Percentiles rank a stretch among this genome's conserved stretches.
Conservation (phyloP, 148 eudicot species). For the Fagopyrum esculentum region DNA sequence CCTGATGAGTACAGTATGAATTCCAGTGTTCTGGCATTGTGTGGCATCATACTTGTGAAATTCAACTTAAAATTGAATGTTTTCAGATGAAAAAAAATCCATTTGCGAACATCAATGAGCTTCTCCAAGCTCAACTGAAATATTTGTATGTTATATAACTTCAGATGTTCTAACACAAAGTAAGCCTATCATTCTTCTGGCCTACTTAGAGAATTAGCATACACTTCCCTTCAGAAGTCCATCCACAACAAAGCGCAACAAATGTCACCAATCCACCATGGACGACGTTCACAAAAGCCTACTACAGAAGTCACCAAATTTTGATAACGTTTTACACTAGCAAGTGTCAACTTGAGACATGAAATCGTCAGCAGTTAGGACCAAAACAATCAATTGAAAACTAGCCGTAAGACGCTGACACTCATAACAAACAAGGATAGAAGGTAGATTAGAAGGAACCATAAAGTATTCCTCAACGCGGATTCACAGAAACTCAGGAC, state of each 20-base stretch:
- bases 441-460: neutral
- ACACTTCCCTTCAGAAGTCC: neutral
- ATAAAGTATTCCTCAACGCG: neutral
- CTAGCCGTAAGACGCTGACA: neutral
- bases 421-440: neutral
- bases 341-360: neutral
- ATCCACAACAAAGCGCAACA: neutral
- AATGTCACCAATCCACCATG: neutral
- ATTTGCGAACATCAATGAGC: neutral
- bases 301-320: neutral
- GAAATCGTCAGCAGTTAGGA: neutral
- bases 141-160: neutral
- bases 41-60: neutral
- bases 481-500: neutral
- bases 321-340: neutral
- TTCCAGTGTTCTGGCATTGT: neutral
- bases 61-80: neutral
- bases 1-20: neutral
- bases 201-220: neutral
- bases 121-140: neutral
- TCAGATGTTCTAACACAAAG: neutral
- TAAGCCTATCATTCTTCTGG: neutral
- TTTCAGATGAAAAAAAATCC: neutral
- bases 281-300: neutral
- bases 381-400: neutral